These are phyloP conservation scores for Apiospora pterosperma DNA, from an alignment of 2,329 filamentous ascomycete species.

Conservation along the genomic window DNA sequence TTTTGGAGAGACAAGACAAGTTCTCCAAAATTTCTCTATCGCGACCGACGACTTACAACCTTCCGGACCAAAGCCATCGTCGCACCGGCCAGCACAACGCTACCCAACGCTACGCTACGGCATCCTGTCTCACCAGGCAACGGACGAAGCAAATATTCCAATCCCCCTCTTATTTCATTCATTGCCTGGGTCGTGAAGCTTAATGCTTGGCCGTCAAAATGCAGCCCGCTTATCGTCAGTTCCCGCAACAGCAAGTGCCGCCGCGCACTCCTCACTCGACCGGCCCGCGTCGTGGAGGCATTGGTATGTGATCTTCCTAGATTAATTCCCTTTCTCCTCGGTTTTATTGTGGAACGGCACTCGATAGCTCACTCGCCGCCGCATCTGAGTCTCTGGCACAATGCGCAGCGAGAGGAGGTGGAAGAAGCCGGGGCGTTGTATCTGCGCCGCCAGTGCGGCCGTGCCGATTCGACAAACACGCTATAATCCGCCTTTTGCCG, in stretches of 20 bases:
- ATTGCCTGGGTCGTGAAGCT: not conserved
- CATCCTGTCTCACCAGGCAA: not conserved
- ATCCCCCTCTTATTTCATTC: not conserved
- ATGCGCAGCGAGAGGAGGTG: not conserved
- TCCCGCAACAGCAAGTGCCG: conserved; percentile 45
- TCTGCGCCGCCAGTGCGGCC: not conserved
- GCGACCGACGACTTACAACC: conserved; percentile 5
- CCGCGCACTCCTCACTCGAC: conserved; percentile 44
- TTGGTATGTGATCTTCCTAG: conserved; percentile 37
- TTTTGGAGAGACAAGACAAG: not conserved
- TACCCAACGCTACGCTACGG: not conserved
- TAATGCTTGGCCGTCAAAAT: conserved; percentile 30
- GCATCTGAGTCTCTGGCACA: not conserved
- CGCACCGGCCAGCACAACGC: conserved; percentile 6
- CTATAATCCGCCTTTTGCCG: not conserved
- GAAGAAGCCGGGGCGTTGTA: not conserved
- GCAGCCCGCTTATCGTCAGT: conserved; percentile 52
- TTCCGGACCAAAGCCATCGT: not conserved
- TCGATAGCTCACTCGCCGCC: not conserved
- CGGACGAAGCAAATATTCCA: not conserved
- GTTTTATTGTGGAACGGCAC: not conserved
- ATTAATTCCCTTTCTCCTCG: not conserved
- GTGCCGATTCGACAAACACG: not conserved
- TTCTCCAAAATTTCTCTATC: conserved; percentile 3
- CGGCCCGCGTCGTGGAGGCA: conserved; percentile 49